Evolutionary conservation across 2,329 filamentous ascomycete species (phyloP).

Genomic region (Chalara sp.): DNA sequence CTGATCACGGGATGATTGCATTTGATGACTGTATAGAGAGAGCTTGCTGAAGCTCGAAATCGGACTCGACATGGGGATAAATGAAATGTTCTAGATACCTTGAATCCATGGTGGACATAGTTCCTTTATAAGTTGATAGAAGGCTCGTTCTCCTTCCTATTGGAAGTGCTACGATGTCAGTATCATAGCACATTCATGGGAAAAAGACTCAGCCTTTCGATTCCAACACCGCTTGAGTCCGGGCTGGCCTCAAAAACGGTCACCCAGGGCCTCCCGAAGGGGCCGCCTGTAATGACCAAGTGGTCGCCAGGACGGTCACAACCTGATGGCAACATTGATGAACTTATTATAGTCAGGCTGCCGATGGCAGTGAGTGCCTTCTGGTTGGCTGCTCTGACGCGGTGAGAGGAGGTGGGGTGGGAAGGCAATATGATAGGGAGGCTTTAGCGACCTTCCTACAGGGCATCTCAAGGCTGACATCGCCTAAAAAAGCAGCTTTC

Average conservation of each 20-base stretch:
- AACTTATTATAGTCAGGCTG: not conserved
- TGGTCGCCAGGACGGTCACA: not conserved
- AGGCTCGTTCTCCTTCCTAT: constrained; percentile 16
- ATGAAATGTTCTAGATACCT: constrained; percentile 1
- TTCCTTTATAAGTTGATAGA: constrained; percentile 10
- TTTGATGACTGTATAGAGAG: constrained; percentile 15
- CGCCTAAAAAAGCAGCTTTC: too few relatives aligned
- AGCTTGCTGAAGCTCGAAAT: constrained; percentile 24
- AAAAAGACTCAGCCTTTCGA: constrained; percentile 19
- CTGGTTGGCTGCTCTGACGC: too few relatives aligned
- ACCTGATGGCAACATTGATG: too few relatives aligned
- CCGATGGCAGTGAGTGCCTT: not conserved
- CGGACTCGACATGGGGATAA: constrained; percentile 24
- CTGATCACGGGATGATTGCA: constrained; percentile 18
- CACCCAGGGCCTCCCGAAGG: constrained; percentile 12
- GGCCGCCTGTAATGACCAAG: constrained; percentile 11
- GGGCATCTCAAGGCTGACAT: too few relatives aligned
- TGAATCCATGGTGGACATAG: constrained; percentile 15
- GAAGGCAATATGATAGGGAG: not conserved
- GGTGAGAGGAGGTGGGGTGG: not conserved
- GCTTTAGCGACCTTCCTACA: too few relatives aligned
- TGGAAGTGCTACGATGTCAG: constrained; percentile 12
- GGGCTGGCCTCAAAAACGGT: constrained; percentile 12
- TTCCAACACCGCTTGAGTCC: constrained; percentile 13
- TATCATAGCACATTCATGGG: constrained; percentile 10